Conservation (phyloP, 2,329 filamentous ascomycete species). For the Sporothrix dimorphospora region DNA sequence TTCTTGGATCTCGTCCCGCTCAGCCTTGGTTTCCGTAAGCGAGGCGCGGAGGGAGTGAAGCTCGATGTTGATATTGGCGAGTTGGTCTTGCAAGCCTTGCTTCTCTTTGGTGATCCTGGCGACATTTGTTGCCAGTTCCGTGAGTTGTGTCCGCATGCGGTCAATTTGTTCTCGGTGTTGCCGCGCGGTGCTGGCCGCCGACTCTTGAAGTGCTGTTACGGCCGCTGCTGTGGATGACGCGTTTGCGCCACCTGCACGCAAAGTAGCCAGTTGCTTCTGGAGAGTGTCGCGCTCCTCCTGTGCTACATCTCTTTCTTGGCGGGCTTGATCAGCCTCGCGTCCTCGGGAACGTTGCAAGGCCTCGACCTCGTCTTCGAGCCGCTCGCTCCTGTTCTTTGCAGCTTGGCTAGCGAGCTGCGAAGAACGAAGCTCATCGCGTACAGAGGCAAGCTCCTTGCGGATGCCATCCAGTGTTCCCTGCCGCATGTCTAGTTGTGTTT, state of each 20-base stretch:
- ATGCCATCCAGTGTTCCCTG: slow-evolving; percentile 67
- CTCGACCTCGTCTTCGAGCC: slow-evolving; percentile 76
- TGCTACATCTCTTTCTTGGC: slow-evolving; percentile 49
- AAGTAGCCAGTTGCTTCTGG: slow-evolving; percentile 47
- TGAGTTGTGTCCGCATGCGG: slow-evolving; percentile 59
- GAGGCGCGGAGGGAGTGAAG: slow-evolving; percentile 61
- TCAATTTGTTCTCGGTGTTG: slow-evolving; percentile 49
- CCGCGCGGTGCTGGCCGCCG: slow-evolving; percentile 38
- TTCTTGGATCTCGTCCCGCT: slow-evolving; percentile 67
- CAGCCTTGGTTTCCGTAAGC: slow-evolving; percentile 61
- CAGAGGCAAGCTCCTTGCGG: slow-evolving; percentile 65
- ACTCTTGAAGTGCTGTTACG: slow-evolving; percentile 37
- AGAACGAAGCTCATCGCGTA: slow-evolving; percentile 71
- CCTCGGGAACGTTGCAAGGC: slow-evolving; percentile 69
- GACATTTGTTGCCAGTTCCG: slow-evolving; percentile 62
- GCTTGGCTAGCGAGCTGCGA: slow-evolving; percentile 65
- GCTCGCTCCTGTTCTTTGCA: slow-evolving; percentile 66
- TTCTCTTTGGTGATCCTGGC: slow-evolving; percentile 57
- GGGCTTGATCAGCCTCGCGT: slow-evolving; percentile 64
- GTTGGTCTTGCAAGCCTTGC: slow-evolving; percentile 64
- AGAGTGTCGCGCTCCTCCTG: slow-evolving; percentile 52
- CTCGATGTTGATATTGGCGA: slow-evolving; percentile 62
- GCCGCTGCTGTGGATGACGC: slow-evolving; percentile 20
- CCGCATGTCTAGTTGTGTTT: slow-evolving; percentile 69
- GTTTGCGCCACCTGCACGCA: slow-evolving; percentile 33